Percentiles rank a stretch among this genome's conserved stretches.
These are phyloP conservation scores for Porogramme epimiltina DNA, from an alignment of 1,284 basidiomycete genomes.

Conservation along the genomic window DNA sequence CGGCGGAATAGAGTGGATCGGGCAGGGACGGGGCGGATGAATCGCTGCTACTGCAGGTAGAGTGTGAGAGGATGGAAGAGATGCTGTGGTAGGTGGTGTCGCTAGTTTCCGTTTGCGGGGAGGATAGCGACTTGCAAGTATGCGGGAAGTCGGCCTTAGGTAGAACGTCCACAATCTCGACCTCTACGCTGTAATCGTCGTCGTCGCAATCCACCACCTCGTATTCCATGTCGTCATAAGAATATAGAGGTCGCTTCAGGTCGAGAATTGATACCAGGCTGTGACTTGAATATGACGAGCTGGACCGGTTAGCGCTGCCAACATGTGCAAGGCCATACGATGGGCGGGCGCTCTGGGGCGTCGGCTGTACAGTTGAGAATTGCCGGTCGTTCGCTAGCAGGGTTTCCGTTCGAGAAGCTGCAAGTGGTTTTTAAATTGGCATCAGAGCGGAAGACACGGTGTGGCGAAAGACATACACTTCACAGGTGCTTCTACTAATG, in stretches of 20 bases:
- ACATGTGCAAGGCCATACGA: neutral
- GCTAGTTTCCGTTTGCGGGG: too few relatives aligned
- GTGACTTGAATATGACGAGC: neutral
- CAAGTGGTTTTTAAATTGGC: too few relatives aligned
- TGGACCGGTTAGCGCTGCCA: neutral
- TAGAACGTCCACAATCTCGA: slow-evolving; percentile 6
- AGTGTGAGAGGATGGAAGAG: too few relatives aligned
- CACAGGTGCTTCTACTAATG: neutral
- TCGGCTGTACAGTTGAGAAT: too few relatives aligned
- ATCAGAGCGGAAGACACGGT: too few relatives aligned
- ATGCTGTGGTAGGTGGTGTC: too few relatives aligned
- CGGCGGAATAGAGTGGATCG: neutral
- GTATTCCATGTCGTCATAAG: neutral
- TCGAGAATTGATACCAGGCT: neutral
- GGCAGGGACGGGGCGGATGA: neutral
- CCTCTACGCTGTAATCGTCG: slow-evolving; percentile 4
- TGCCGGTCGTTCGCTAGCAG: too few relatives aligned
- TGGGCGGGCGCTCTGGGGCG: too few relatives aligned
- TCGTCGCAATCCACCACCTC: neutral
- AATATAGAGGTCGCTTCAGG: neutral
- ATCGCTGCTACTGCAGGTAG: neutral
- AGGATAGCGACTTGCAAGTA: too few relatives aligned
- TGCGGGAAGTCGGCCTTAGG: too few relatives aligned
- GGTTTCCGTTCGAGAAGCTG: too few relatives aligned
- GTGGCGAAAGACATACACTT: too few relatives aligned